Conservation (phyloP, 495 filamentous ascomycete genomes). For the Alectoria sarmentosa region DNA sequence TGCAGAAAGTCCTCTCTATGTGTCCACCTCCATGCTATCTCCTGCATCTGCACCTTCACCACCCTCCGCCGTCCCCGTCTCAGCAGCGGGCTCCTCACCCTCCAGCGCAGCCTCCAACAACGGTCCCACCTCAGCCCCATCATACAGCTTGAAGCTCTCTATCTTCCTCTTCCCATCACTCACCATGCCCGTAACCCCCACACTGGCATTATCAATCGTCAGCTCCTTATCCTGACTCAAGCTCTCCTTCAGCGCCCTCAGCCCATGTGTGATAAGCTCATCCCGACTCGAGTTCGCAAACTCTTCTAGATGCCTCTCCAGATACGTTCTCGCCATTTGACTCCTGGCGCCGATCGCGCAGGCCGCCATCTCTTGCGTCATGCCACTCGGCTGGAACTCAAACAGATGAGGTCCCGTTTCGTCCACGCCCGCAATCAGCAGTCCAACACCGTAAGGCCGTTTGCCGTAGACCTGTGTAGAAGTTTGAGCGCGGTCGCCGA, state of each 20-base stretch:
- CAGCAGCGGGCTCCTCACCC: conserved; percentile 60
- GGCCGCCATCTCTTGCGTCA: conserved; percentile 94
- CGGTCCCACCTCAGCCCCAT: conserved; percentile 72
- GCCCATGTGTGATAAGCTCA: conserved; percentile 82
- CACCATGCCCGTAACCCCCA: conserved; percentile 67
- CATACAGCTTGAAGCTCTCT: conserved; percentile 86
- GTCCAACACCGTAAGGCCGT: conserved; percentile 91
- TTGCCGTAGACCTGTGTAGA: conserved; percentile 98
- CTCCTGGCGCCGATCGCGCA: conserved; percentile 92
- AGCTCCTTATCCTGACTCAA: conserved; percentile 95
- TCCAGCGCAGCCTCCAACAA: conserved; percentile 57
- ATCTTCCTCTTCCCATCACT: conserved; percentile 43
- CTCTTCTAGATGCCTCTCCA: conserved; percentile 82
- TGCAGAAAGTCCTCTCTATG: conserved; percentile 27
- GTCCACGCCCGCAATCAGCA: conserved; percentile 91
- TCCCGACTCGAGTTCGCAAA: conserved; percentile 68
- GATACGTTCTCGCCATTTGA: conserved; percentile 94
- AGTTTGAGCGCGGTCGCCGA: conserved; percentile 91
- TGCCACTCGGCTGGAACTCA: conserved; percentile 94
- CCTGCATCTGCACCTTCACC: conserved; percentile 33
- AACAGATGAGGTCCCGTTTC: conserved; percentile 90
- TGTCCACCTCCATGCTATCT: conserved; percentile 36
- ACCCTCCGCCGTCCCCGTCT: conserved; percentile 44
- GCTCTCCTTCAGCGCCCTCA: conserved; percentile 90
- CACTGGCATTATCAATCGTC: conserved; percentile 90